Evolutionary conservation across 768 basidiomycete genomes (phyloP).

Genomic region (Crassisporium funariophilum): DNA sequence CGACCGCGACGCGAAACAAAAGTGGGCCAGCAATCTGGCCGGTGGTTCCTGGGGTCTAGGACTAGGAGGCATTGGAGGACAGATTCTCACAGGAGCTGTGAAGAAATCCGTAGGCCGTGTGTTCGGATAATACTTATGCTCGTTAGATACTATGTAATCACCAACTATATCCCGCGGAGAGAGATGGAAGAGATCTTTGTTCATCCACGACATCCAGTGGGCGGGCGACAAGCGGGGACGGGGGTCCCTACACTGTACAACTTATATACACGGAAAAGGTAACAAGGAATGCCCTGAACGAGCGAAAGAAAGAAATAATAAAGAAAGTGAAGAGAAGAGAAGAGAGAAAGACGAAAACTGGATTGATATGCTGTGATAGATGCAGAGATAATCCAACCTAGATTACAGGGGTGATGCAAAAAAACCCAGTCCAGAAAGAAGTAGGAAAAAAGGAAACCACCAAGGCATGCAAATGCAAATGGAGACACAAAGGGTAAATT

Average conservation of each 20-base stretch:
- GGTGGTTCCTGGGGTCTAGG: slow-evolving; percentile 73
- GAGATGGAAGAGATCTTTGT: slow-evolving; percentile 5
- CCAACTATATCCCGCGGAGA: neutral
- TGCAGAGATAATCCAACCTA: slow-evolving; percentile 21
- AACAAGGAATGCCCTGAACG: slow-evolving; percentile 12
- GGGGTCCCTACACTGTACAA: slow-evolving; percentile 16
- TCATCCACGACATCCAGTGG: slow-evolving; percentile 21
- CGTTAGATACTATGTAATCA: slow-evolving; percentile 5
- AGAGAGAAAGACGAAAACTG: slow-evolving; percentile 7
- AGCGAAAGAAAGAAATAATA: slow-evolving; percentile 23
- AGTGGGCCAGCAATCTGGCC: slow-evolving; percentile 80
- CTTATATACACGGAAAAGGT: slow-evolving; percentile 26
- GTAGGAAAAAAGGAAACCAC: slow-evolving; percentile 1
- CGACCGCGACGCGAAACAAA: slow-evolving; percentile 91
- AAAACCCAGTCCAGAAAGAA: slow-evolving; percentile 21
- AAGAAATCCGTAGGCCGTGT: slow-evolving; percentile 80
- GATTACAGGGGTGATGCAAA: slow-evolving; percentile 22
- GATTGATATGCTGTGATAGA: slow-evolving; percentile 13
- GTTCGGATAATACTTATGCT: slow-evolving; percentile 47
- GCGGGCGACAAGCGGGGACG: slow-evolving; percentile 29
- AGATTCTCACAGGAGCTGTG: slow-evolving; percentile 79
- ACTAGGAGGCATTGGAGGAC: slow-evolving; percentile 82
- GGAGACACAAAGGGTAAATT: slow-evolving; percentile 6
- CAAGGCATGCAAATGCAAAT: slow-evolving; percentile 9
- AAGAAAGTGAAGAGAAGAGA: slow-evolving; percentile 22